Percentiles rank a stretch among this genome's conserved stretches.
Evolutionary conservation across 1,284 basidiomycete species (phyloP).

Genomic region (Vanrija sp.): DNA sequence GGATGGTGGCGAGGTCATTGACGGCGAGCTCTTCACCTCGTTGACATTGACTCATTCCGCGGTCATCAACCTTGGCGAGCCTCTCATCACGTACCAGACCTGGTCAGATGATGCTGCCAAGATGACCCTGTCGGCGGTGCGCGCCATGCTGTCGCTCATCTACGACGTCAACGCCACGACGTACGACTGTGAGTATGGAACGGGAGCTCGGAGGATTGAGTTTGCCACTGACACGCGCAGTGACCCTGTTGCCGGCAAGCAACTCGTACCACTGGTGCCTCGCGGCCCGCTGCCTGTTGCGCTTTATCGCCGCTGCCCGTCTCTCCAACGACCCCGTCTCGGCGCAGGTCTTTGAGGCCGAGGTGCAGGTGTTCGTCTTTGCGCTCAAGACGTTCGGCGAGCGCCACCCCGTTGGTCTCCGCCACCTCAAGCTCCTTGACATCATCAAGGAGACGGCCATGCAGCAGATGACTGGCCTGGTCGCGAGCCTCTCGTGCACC

Average conservation of each 20-base stretch:
- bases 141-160: conserved; percentile 39
- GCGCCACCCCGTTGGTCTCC: conserved; percentile 29
- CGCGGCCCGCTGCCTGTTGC: conserved; percentile 24
- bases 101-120: conserved; percentile 35
- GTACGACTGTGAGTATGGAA: conserved; percentile 31
- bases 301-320: conserved; percentile 35
- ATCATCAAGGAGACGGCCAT: not conserved
- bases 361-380: conserved; percentile 34
- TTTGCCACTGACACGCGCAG: conserved; percentile 8
- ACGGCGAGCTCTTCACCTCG: conserved; percentile 31
- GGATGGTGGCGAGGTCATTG: conserved; percentile 17
- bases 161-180: conserved; percentile 41
- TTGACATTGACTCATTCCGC: conserved; percentile 32
- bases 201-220: no score
- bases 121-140: conserved; percentile 36
- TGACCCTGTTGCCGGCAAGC: conserved; percentile 29
- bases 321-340: conserved; percentile 26
- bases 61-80: conserved; percentile 33
- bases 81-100: conserved; percentile 34
- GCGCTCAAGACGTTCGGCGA: conserved; percentile 28
- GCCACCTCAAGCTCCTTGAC: conserved; percentile 32
- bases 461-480: not conserved
- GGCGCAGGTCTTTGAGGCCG: conserved; percentile 32
- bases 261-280: conserved; percentile 29
- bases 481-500: not conserved